Percentiles rank a stretch among this genome's conserved stretches.
Evolutionary conservation across 768 basidiomycete genomes (phyloP).

Genomic region (Boletus rubroflammeus): DNA sequence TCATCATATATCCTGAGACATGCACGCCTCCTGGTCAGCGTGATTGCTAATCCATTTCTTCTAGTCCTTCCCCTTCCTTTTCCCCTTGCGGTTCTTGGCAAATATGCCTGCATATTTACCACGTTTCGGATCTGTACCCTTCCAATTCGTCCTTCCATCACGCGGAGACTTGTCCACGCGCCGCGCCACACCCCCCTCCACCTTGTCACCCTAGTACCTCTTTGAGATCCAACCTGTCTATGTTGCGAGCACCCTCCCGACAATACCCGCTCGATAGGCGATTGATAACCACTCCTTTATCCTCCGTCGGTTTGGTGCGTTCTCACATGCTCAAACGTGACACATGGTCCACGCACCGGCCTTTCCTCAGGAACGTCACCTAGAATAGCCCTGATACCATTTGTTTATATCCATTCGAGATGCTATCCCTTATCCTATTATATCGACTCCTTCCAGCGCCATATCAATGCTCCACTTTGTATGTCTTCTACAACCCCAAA

Average conservation of each 20-base stretch:
- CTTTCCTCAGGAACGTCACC: slow-evolving; percentile 19
- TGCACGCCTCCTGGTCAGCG: not conserved
- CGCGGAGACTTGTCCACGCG: not conserved
- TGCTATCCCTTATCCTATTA: slow-evolving; percentile 10
- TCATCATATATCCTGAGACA: slow-evolving; percentile 20
- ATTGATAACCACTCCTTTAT: not conserved
- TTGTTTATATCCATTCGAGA: slow-evolving; percentile 9
- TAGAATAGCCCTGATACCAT: slow-evolving; percentile 18
- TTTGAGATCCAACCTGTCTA: not conserved
- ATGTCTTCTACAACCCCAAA: not conserved
- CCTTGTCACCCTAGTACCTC: not conserved
- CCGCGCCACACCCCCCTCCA: slow-evolving; percentile 5
- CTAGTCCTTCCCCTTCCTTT: not conserved
- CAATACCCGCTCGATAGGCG: not conserved
- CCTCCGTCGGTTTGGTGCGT: not conserved
- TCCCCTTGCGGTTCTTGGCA: slow-evolving; percentile 13
- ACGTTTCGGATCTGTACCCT: slow-evolving; percentile 18
- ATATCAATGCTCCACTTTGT: slow-evolving; percentile 1
- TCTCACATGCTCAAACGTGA: slow-evolving; percentile 14
- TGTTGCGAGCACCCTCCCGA: not conserved
- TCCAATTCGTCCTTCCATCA: not conserved
- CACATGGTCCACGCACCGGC: slow-evolving; percentile 12
- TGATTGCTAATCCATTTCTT: slow-evolving; percentile 11
- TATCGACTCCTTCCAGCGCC: not conserved
- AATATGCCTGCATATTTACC: slow-evolving; percentile 1